Percentiles rank a stretch among this genome's conserved stretches.
These are phyloP conservation scores for Mycena belliarum DNA, from an alignment of 768 basidiomycete species.

Conservation along the genomic window DNA sequence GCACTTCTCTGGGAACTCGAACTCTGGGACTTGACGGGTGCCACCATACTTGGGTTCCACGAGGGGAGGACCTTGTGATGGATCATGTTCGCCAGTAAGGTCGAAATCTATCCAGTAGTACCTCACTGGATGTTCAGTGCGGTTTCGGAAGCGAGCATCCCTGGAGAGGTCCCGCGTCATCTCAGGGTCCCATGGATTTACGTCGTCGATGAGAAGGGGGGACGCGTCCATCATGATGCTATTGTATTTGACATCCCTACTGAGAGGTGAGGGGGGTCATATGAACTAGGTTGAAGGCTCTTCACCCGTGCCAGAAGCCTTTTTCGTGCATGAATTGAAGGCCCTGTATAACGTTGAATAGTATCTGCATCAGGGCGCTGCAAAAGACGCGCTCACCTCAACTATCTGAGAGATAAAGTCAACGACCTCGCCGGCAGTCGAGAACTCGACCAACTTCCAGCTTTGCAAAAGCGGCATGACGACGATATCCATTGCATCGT, in stretches of 20 bases:
- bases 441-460: no score
- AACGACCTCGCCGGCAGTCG: no score
- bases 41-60: not conserved
- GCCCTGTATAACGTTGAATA: not conserved
- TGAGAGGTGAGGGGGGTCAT: not conserved
- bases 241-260: not conserved
- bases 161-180: not conserved
- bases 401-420: slow-evolving; percentile 12
- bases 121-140: not conserved
- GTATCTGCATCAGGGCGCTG: no score
- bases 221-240: not conserved
- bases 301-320: not conserved
- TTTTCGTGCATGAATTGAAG: not conserved
- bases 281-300: not conserved
- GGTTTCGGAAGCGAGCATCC: not conserved
- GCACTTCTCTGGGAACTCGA: not conserved
- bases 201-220: not conserved
- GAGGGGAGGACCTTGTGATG: not conserved
- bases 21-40: not conserved
- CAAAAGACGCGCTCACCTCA: no score
- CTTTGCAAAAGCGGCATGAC: no score
- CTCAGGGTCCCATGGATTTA: not conserved
- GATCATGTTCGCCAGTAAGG: not conserved
- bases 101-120: slow-evolving; percentile 8
- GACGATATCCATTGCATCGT: no score